Evolutionary conservation across 495 filamentous ascomycete genomes (phyloP).

Genomic region (Aeminium ludgeri): DNA sequence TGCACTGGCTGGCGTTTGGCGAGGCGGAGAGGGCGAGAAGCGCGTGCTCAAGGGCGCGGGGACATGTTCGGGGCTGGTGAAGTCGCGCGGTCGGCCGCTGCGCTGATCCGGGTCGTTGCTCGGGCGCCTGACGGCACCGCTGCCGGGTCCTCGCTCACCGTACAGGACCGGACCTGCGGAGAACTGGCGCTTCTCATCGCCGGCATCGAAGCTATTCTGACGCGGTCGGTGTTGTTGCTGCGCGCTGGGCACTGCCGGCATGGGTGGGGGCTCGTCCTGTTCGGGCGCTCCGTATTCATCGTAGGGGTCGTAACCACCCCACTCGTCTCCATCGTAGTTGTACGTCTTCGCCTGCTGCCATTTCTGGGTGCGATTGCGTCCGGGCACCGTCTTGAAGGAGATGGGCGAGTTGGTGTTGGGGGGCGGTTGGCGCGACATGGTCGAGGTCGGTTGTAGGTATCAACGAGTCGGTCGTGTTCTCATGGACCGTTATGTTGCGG

Average conservation of each 20-base stretch:
- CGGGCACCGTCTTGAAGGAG: slow-evolving; percentile 64
- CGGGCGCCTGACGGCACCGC: not conserved
- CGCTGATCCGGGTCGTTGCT: not conserved
- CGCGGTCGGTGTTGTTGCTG: slow-evolving; percentile 1
- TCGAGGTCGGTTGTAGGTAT: no score
- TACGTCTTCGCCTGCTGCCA: slow-evolving; percentile 84
- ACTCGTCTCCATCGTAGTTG: slow-evolving; percentile 86
- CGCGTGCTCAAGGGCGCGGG: slow-evolving; percentile 21
- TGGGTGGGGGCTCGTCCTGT: slow-evolving; percentile 30
- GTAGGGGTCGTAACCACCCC: slow-evolving; percentile 70
- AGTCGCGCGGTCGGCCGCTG: slow-evolving; percentile 16
- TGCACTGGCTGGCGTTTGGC: no score
- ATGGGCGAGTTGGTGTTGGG: no score
- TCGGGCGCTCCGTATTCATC: slow-evolving; percentile 50
- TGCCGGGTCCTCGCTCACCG: no score
- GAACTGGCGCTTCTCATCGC: slow-evolving; percentile 28
- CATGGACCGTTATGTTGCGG: no score
- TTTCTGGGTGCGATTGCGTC: slow-evolving; percentile 78
- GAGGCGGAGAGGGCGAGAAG: slow-evolving; percentile 4
- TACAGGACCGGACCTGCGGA: slow-evolving; percentile 5
- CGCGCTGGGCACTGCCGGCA: slow-evolving; percentile 11
- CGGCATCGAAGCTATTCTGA: slow-evolving; percentile 28
- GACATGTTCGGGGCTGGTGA: slow-evolving; percentile 22
- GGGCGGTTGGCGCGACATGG: slow-evolving; percentile 19
- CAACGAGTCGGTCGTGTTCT: no score